Conservation (phyloP, 75 land plant species). For the Gnetum montanum region DNA sequence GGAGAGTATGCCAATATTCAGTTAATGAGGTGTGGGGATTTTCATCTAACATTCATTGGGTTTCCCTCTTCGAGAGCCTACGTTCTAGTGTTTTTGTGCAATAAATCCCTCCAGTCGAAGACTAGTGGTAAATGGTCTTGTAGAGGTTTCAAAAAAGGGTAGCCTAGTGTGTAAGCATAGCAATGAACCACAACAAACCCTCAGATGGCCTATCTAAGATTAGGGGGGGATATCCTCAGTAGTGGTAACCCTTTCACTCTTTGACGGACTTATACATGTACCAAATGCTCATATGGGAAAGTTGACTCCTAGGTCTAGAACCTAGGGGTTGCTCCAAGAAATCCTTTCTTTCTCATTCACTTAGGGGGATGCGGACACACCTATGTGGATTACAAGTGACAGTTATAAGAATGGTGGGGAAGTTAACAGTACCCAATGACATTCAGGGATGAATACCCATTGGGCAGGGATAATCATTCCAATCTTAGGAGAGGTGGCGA, state of each 20-base stretch:
- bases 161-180: slow-evolving; percentile 20
- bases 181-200: slow-evolving; percentile 15
- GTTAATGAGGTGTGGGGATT: too few relatives aligned
- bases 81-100: too few relatives aligned
- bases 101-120: slow-evolving; percentile 15
- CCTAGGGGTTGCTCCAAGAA: slow-evolving; percentile 8
- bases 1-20: too few relatives aligned
- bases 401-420: too few relatives aligned
- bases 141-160: slow-evolving; percentile 19
- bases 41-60: too few relatives aligned
- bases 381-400: too few relatives aligned
- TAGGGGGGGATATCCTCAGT: slow-evolving; percentile 15
- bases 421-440: not conserved
- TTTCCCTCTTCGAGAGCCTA: too few relatives aligned
- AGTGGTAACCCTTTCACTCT: slow-evolving; percentile 8
- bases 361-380: too few relatives aligned
- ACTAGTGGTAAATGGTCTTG: slow-evolving; percentile 9
- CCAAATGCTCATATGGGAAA: slow-evolving; percentile 18
- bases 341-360: slow-evolving; percentile 4
- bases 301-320: too few relatives aligned
- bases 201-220: slow-evolving; percentile 23
- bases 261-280: slow-evolving; percentile 14
- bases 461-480: slow-evolving; percentile 15
- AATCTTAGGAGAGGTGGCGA: too few relatives aligned
- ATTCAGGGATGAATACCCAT: slow-evolving; percentile 1